A percentile compares a stretch with the other conserved stretches of the same genome.
Evolutionary conservation across 83 land plant species (phyloP).

Genomic region (Picea abies): DNA sequence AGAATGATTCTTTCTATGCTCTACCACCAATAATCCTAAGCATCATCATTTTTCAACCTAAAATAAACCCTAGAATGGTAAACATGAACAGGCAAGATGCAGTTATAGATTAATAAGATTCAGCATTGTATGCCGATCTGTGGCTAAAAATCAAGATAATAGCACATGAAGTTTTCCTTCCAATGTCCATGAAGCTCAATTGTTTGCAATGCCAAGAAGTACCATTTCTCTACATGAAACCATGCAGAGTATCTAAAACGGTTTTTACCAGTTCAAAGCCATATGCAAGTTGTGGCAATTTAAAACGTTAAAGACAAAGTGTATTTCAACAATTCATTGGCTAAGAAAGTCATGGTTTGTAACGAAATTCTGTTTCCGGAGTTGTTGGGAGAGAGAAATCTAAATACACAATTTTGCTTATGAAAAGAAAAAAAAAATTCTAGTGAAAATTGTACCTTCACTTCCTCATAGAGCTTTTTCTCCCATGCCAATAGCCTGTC

Average conservation of each 20-base stretch:
- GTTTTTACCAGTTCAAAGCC: background rate
- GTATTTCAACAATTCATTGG: background rate
- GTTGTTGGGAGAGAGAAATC: background rate
- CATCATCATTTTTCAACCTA: background rate
- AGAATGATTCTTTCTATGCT: conserved; percentile 6
- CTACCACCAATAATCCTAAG: background rate
- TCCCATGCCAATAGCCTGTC: conserved; percentile 87
- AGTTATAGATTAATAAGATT: background rate
- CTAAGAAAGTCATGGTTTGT: background rate
- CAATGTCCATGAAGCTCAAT: background rate
- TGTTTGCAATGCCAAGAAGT: background rate
- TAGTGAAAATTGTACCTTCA: conserved; percentile 56
- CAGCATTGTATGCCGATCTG: background rate
- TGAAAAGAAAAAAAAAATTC: background rate
- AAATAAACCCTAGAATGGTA: background rate
- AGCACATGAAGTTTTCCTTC: background rate
- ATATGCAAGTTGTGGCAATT: background rate
- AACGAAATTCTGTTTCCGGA: too few relatives aligned
- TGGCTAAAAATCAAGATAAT: background rate
- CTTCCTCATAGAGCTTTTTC: conserved; percentile 86
- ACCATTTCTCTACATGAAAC: background rate
- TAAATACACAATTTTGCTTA: background rate
- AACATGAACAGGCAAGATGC: background rate
- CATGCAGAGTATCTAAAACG: background rate
- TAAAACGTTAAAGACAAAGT: background rate